phyloP scores from a whole-genome alignment of 352 stramenopile species.

The Pythium guiyangense region DNA sequence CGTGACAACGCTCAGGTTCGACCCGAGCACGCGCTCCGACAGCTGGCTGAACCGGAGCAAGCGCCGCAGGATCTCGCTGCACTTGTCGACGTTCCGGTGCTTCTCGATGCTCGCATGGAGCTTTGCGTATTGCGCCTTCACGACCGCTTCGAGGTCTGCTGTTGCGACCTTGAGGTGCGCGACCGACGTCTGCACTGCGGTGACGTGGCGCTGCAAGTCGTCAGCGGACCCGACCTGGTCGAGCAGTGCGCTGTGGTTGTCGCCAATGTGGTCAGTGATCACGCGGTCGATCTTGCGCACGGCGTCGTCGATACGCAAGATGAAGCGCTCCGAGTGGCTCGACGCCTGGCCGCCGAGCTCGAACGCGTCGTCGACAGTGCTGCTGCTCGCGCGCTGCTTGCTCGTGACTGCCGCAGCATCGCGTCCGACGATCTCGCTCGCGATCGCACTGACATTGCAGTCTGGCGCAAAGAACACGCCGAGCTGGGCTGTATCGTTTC shows the following conservation, averaged over 20 bases:
- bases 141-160: slow-evolving; percentile 48
- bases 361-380: slow-evolving; percentile 3
- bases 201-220: slow-evolving; percentile 59
- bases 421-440: slow-evolving; percentile 65
- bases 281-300: slow-evolving; percentile 71
- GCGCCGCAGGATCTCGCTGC: slow-evolving; percentile 59
- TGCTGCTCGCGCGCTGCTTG: slow-evolving; percentile 14
- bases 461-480: slow-evolving; percentile 67
- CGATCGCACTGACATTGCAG: slow-evolving; percentile 75
- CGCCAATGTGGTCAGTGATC: slow-evolving; percentile 75
- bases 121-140: slow-evolving; percentile 51
- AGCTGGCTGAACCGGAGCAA: slow-evolving; percentile 80
- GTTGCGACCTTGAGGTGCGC: slow-evolving; percentile 60
- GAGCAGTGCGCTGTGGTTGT: slow-evolving; percentile 66
- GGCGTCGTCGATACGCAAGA: slow-evolving; percentile 56
- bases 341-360: slow-evolving; percentile 10
- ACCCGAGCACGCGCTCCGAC: slow-evolving; percentile 39
- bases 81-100: slow-evolving; percentile 77
- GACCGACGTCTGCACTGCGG: slow-evolving; percentile 51
- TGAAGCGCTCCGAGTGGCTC: slow-evolving; percentile 75
- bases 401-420: slow-evolving; percentile 41
- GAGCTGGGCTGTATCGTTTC: slow-evolving; percentile 44
- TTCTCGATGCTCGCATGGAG: slow-evolving; percentile 63
- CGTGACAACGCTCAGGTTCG: slow-evolving; percentile 31
- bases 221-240: slow-evolving; percentile 76